phyloP scores from a whole-genome alignment of 257 asterid species.

The Gardenia jasminoides region DNA sequence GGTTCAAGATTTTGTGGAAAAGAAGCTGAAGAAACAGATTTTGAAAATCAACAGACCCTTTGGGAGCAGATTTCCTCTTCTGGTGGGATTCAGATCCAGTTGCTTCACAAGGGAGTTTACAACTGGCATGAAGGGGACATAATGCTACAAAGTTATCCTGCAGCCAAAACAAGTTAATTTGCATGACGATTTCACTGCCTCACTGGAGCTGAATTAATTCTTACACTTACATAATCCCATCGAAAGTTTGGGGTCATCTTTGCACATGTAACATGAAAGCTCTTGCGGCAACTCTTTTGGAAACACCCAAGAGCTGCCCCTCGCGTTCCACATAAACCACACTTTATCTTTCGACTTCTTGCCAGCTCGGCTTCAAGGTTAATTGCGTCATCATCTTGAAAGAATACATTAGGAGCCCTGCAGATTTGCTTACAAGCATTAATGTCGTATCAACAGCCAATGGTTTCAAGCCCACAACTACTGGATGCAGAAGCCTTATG shows the following conservation, averaged over 20 bases:
- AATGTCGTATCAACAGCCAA: not conserved
- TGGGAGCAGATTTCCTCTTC: slow-evolving; percentile 35
- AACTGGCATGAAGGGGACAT: slow-evolving; percentile 74
- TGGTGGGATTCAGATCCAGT: slow-evolving; percentile 39
- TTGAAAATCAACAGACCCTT: slow-evolving; percentile 41
- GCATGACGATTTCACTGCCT: not conserved
- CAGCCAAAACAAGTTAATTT: slow-evolving; percentile 16
- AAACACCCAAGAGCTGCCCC: slow-evolving; percentile 99
- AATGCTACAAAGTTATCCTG: slow-evolving; percentile 87
- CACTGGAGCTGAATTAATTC: not conserved
- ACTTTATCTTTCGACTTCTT: slow-evolving; percentile 76
- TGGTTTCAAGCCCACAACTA: not conserved
- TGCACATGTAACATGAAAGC: slow-evolving; percentile 97
- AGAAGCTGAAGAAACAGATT: not conserved
- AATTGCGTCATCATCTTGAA: slow-evolving; percentile 55
- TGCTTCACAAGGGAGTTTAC: slow-evolving; percentile 59
- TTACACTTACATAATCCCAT: slow-evolving; percentile 74
- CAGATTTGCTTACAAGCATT: slow-evolving; percentile 17
- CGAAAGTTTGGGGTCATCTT: slow-evolving; percentile 71
- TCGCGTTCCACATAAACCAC: slow-evolving; percentile 78
- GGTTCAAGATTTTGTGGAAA: not conserved
- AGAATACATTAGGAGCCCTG: slow-evolving; percentile 98
- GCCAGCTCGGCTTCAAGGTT: slow-evolving; percentile 78
- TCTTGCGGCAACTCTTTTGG: slow-evolving; percentile 76
- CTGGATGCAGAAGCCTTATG: not conserved